Evolutionary conservation across 257 asterid species (phyloP), one percentile per base, ranked within the genome.

Genomic region (Paraleonurus japonicus): DNA sequence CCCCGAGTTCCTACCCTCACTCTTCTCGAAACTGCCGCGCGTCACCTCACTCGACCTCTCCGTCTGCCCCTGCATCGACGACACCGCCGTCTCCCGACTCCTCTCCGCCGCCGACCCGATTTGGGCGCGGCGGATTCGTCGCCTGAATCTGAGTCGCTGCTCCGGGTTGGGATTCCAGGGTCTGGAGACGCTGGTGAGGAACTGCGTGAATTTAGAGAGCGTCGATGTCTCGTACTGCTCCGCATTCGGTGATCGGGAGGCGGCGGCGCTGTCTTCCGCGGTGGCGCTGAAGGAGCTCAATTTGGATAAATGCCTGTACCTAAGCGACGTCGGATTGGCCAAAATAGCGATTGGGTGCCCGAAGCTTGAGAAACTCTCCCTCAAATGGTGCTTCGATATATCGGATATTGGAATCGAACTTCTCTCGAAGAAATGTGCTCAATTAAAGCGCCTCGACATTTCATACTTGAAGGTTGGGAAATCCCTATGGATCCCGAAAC

Each of bases 321-420:
- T 89, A 15, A 78, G 85, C 47, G 96, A 89, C 63, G 88, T 84
- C 11, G 92, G 96, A 69, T 79, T 89, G 82, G 96, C 88, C 4
- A 79, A 84, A 30, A 70, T 89, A 1, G 92, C 86, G 17, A 86
- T 87, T 23, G 92, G 83, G 4, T 87, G 92, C 24, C 72, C 75
- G 7, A 67, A 51, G 24, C 82, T 89, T 1, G 85, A 87, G 75
- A 83, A 35, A 5, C 86, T 89, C 12, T 80, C 86, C 59, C 71
- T 89, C 60, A 87, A 77, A 41, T 89, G 96, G 96, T 87, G 95
- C 76, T 77, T 85, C 62, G 85, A 79, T 58, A 74, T 89, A 1
- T 87, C 81, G 57, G 95, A 89, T 76, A 68, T 87, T 62, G 96
- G 95, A 27, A 69, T 89, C 61, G 73, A 81, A 43, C 82, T 89